Base-by-base conservation (phyloP, 2,329 filamentous ascomycete genomes). In the Dryadomyces quercus-mongolicae region DNA sequence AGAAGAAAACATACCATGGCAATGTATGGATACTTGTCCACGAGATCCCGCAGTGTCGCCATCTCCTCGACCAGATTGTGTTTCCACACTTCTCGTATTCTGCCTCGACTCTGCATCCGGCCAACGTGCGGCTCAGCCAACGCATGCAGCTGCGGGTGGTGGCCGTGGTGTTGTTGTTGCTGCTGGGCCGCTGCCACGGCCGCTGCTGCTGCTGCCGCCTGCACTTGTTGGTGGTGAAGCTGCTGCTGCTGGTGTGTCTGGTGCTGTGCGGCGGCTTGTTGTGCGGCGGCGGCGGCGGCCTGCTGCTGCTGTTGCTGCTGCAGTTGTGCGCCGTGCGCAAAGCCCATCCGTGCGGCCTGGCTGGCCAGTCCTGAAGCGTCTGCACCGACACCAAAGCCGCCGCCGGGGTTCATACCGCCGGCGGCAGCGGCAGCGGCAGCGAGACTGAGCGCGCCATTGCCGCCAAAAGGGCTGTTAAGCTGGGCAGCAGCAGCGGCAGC, bases 1-100 rank as follows among this genome's bases (percentile, higher is more conserved):
- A 53, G 31, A 51, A 20, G 49, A 57, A 55, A n/a, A 51, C 85
- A 74, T 74, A 95, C 91, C 93, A 98, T 97, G 62, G 91, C 92
- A 70, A 98, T 92, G 67, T 94, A 97, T 45, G 90, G 88, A 68
- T 94, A 97, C 64, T 86, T 88, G 58, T 95, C 87, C 59, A 97
- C 82, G 63, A 97, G 73, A 56, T 86, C 82, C 67, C 92, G 80
- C 61, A 98, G 70, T 51, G 86, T 74, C 9, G 82, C 85, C 85
- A 98, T 93, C 72, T 98, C 93, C 65, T 94, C 86, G 25, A 88
- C 81, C 59, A 97, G 71, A 64, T 97, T 97, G 62, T 89, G 82
- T 67, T 86, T 86, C 93, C 93, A 98, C 43, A 98, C 93, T 64
- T 98, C 92, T 60, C 91, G 81, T 84, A 97, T 97, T 67, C 90